phyloP scores from a whole-genome alignment of 106 monocot genomes.

The Dendrobium chrysotoxum region DNA sequence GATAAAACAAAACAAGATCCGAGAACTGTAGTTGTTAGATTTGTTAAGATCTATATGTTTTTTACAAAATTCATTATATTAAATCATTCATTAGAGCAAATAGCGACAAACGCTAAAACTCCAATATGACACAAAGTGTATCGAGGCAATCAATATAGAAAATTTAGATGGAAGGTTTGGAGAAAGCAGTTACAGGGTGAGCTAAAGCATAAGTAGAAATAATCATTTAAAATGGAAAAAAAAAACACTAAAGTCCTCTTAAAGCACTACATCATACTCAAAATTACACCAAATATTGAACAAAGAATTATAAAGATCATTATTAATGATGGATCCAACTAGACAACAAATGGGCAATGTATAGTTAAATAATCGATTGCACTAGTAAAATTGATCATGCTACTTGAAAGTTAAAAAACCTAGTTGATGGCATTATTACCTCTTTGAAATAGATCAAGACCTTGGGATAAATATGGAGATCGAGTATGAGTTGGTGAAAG shows the following conservation, averaged over 20 bases:
- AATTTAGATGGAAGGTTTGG: background rate
- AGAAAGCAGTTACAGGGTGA: background rate
- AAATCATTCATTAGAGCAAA: background rate
- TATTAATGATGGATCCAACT: background rate
- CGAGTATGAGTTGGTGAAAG: conserved; percentile 52
- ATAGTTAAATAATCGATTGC: background rate
- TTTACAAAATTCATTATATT: background rate
- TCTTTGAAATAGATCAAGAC: conserved; percentile 68
- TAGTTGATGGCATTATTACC: conserved; percentile 30
- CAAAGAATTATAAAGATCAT: too few species aligned
- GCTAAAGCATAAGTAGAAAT: background rate
- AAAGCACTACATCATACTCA: too few species aligned
- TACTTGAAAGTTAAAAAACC: background rate
- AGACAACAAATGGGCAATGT: background rate
- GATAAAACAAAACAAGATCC: background rate
- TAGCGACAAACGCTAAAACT: too few species aligned
- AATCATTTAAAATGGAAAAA: background rate
- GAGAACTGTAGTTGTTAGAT: background rate
- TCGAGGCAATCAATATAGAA: background rate
- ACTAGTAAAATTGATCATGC: too few species aligned
- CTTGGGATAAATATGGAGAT: conserved; percentile 68
- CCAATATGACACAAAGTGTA: too few species aligned
- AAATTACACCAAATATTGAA: too few species aligned
- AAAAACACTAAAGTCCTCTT: background rate
- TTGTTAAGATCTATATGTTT: background rate